A percentile compares a stretch with the other conserved stretches of the same genome.
Conservation (phyloP, 73 alveolate genomes). For the Paramecium caudatum region DNA sequence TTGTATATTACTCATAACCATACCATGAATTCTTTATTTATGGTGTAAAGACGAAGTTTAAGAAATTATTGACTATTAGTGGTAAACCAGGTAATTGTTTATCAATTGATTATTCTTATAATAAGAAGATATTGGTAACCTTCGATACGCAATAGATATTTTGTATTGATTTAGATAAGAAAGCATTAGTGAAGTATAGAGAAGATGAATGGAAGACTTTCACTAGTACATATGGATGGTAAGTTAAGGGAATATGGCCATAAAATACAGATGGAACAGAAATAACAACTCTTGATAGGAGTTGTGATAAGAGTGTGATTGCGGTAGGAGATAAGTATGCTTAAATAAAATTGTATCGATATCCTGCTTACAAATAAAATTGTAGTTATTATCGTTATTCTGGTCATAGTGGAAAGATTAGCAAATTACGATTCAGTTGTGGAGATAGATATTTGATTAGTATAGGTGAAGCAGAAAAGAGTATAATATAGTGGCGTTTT, state of each 20-base stretch:
- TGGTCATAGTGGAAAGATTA: constrained; percentile 86
- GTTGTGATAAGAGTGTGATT: constrained; percentile 86
- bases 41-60: constrained; percentile 85
- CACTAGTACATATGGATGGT: constrained; percentile 93
- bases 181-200: constrained; percentile 83
- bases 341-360: constrained; percentile 93
- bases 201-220: constrained; percentile 92
- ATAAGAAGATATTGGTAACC: constrained; percentile 89
- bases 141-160: constrained; percentile 89
- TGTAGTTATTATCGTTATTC: constrained; percentile 90
- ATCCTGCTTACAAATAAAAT: constrained; percentile 88
- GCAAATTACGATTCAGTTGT: constrained; percentile 89
- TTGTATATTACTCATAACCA: constrained; percentile 91
- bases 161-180: constrained; percentile 80
- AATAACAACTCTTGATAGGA: constrained; percentile 91
- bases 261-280: constrained; percentile 97
- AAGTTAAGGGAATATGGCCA: constrained; percentile 98
- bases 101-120: constrained; percentile 93
- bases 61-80: constrained; percentile 83
- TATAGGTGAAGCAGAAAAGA: constrained; percentile 97
- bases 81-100: constrained; percentile 93
- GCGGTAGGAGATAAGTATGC: constrained; percentile 98
- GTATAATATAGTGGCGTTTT: constrained; percentile 93
- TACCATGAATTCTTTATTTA: constrained; percentile 91
- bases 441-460: constrained; percentile 88